Conservation (phyloP, 1,139 yeast genomes). For the Saccharomyces uvarum region DNA sequence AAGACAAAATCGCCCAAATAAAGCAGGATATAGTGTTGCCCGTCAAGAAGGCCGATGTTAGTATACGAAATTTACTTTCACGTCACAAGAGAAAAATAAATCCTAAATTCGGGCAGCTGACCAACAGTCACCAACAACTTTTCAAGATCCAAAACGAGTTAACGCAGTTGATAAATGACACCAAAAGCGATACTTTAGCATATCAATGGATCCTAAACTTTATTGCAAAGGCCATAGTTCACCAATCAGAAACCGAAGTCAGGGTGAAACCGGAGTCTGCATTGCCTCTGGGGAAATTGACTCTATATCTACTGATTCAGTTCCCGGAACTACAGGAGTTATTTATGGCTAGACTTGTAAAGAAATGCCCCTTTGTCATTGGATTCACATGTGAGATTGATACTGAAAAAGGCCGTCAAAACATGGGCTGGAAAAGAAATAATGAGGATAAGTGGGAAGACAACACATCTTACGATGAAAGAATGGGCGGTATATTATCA, state of each 20-base stretch:
- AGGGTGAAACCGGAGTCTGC: constrained; percentile 74
- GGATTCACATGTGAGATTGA: constrained; percentile 71
- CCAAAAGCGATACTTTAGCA: constrained; percentile 43
- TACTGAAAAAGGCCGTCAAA: constrained; percentile 71
- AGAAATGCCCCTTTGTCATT: constrained; percentile 82
- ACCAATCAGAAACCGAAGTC: constrained; percentile 91
- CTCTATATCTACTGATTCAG: constrained; percentile 45
- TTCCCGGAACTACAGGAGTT: constrained; percentile 63
- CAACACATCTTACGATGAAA: constrained; percentile 65
- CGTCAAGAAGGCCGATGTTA: constrained; percentile 40
- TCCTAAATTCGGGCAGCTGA: constrained; percentile 86
- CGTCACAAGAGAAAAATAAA: constrained; percentile 64
- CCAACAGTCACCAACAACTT: constrained; percentile 60
- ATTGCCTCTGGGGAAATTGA: constrained; percentile 65
- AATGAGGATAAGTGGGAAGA: constrained; percentile 69
- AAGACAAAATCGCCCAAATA: constrained; percentile 49
- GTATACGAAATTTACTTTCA: constrained; percentile 35
- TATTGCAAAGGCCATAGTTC: constrained; percentile 74
- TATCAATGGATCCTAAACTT: constrained; percentile 72
- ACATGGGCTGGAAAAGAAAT: constrained; percentile 82
- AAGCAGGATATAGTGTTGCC: constrained; percentile 49
- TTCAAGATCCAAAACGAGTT: constrained; percentile 46
- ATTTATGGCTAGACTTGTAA: constrained; percentile 72
- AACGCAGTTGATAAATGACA: constrained; percentile 39
- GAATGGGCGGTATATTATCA: constrained; percentile 78